Base-by-base conservation (phyloP, 345 rosid species). In the Citrus inodora region DNA sequence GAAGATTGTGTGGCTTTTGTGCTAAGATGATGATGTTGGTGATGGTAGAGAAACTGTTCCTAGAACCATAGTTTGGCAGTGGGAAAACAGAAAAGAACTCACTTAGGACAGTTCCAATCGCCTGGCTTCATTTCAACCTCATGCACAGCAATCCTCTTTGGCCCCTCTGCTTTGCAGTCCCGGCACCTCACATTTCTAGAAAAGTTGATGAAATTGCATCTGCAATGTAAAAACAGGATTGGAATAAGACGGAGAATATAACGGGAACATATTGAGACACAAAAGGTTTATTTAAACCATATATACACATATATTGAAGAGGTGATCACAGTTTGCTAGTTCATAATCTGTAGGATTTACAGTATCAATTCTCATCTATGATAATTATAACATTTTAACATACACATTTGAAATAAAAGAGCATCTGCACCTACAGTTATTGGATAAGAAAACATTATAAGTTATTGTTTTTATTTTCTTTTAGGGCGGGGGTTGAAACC, bases 91-190 rank as follows among this genome's bases (percentile, higher is more conserved):
- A 1, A 19, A 65, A 21, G 9, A 80, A 82, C 93, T 79, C 80
- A 94, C 97, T 86, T 81, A 16, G 86, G 42, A 83, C 97, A 93
- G 77, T 83, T 85, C 98, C 98, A 93, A 86, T 93, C 98, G 76
- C 94, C 96, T 75, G 85, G 86, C 89, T 90, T 93, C 96, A 86
- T 92, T 84, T 87, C 88, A 11, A 81, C 80, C 27, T 86, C 85
- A 80, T 71, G 68, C 24, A 73, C 76, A 21, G 78, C 82, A 42
- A 75, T 73, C 81, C 70, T 78, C 80, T 81, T 77, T 64, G 98
- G 96, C 55, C 96, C 96, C 76, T 84, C 83, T 58, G 88, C 84
- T 80, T 79, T 85, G 87, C 98, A 93, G 80, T 90, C 87, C 27
- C 87, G 75, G 84, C 98, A 93, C 80, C 79, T 79, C 22, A 24